Base-by-base conservation (phyloP, 2,329 filamentous ascomycete genomes). In the Amauroascus verrucosus region DNA sequence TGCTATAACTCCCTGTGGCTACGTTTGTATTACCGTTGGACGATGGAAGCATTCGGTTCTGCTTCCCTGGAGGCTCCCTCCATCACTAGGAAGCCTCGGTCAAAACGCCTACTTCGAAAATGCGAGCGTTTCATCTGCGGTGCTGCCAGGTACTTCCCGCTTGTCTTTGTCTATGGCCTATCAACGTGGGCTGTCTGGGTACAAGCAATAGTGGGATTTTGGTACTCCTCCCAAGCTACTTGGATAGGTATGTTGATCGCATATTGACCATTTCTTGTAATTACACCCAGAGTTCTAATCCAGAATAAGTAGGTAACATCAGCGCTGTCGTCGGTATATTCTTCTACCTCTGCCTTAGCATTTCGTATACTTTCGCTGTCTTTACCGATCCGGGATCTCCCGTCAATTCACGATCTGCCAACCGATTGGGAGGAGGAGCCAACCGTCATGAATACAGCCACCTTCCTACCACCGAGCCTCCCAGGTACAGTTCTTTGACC, bases 181-280 rank as follows among this genome's bases (percentile, higher is more conserved):
- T 91, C 88, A n/a, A 85, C 85, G 9, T 98, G 93, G 93, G 90
- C 88, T 1, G 80, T 85, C n/a, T 96, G 86, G 78, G 89, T 95
- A 7, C 79, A 90, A 62, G 78, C 86, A 46, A 83, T 77, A 54
- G 86, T 95, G 56, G 86, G 87, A 50, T 75, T 78, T 26, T 72
- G 71, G 49, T 72, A 76, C 18, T 70, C 73, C 4, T 70, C 73
- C 5, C 75, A 75, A 54, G 77, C 73, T 48, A 66, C 67, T 32
- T 72, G 70, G 71, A 66, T 69, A 43, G 69, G 72, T 73, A 65
- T 56, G 37, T 14, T 14, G 18, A 11, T 16, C 41, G 11, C 11
- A 24, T 7, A 8, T n/a, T 7, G 24, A n/a, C 11, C 14, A 5
- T 16, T 20, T 40, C 16, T 13, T 9, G 35, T 6, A 38, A n/a